Evolutionary conservation across 2,329 filamentous ascomycete genomes (phyloP).

Genomic region (Ceratocystis eucalypticola): DNA sequence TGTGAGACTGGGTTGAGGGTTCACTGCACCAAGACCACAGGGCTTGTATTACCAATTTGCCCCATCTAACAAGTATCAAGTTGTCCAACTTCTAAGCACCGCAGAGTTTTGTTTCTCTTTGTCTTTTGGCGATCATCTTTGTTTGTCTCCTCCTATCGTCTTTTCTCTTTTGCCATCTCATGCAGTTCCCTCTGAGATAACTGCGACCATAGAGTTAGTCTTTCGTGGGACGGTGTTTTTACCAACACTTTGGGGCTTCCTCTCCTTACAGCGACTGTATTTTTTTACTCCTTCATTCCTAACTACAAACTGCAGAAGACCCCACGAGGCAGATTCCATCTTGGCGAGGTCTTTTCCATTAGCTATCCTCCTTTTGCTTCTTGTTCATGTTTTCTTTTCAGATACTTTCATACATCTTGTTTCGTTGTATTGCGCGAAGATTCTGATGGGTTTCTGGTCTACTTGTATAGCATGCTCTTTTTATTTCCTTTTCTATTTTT

Average conservation of each 20-base stretch:
- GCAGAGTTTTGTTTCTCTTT: background rate
- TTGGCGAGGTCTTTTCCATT: background rate
- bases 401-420: background rate
- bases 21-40: constrained; percentile 4
- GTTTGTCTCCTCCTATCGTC: background rate
- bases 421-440: background rate
- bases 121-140: background rate
- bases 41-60: background rate
- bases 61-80: background rate
- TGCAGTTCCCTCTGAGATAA: background rate
- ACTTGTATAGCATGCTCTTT: background rate
- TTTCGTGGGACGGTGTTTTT: background rate
- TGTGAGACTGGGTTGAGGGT: background rate
- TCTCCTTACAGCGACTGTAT: background rate
- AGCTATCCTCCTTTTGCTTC: background rate
- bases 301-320: background rate
- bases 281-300: background rate
- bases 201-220: background rate
- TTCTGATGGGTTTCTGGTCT: background rate
- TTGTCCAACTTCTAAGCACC: background rate
- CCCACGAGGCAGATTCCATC: background rate
- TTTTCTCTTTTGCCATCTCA: background rate
- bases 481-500: background rate
- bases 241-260: background rate
- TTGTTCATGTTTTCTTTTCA: background rate